These are phyloP conservation scores for Singerocomus rubriflavus DNA, from an alignment of 1,284 basidiomycete genomes.

Conservation along the genomic window DNA sequence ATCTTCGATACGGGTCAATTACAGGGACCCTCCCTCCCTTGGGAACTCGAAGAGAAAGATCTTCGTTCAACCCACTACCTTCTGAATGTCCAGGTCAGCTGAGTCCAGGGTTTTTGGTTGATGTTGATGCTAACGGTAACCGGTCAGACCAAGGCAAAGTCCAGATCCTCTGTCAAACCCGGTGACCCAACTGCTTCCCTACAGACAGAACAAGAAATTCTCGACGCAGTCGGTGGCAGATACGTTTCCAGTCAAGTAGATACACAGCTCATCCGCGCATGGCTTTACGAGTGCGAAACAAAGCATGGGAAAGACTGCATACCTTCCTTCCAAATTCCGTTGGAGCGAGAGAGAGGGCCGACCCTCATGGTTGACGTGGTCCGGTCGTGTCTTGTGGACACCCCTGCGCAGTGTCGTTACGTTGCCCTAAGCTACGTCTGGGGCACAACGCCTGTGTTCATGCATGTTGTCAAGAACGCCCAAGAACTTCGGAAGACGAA, in stretches of 20 bases:
- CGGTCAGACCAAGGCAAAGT: constrained; percentile 6
- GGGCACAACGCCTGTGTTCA: constrained; percentile 14
- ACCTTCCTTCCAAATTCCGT: background rate
- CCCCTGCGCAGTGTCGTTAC: constrained; percentile 18
- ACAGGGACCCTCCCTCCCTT: constrained; percentile 13
- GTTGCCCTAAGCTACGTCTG: constrained; percentile 25
- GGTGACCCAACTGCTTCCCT: background rate
- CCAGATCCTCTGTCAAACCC: background rate
- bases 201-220: constrained; percentile 8
- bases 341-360: background rate
- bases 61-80: background rate
- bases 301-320: constrained; percentile 10
- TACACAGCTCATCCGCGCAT: constrained; percentile 10
- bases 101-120: no score
- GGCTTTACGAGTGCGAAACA: constrained; percentile 20
- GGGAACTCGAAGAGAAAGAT: constrained; percentile 5
- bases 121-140: background rate
- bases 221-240: constrained; percentile 17
- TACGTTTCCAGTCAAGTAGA: constrained; percentile 3
- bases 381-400: constrained; percentile 16
- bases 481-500: constrained; percentile 5
- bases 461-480: constrained; percentile 14
- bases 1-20: constrained; percentile 5
- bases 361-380: constrained; percentile 14
- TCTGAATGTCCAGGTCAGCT: constrained; percentile 17